Evolutionary conservation across 139 green algal genomes (phyloP).

Genomic region (Haematococcus sp.): DNA sequence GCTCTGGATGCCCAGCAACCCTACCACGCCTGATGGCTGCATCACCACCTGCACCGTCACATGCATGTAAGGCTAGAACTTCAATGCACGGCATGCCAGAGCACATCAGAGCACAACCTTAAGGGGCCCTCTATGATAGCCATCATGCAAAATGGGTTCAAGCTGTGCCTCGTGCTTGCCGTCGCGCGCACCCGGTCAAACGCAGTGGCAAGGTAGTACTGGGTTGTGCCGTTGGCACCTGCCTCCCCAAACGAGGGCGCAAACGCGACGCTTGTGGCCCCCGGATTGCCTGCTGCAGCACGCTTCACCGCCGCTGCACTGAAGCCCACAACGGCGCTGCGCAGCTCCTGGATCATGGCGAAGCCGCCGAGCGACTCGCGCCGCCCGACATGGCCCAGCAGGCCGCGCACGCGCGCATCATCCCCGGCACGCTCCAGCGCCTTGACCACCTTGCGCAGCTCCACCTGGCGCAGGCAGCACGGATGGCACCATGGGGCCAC

Average conservation of each 20-base stretch:
- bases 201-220: slow-evolving; percentile 56
- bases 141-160: too few relatives aligned
- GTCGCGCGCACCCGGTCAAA: slow-evolving; percentile 51
- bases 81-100: too few relatives aligned
- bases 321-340: slow-evolving; percentile 45
- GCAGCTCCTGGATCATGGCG: slow-evolving; percentile 59
- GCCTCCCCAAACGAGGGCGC: slow-evolving; percentile 53
- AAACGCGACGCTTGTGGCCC: slow-evolving; percentile 40
- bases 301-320: neutral
- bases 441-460: slow-evolving; percentile 45
- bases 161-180: too few relatives aligned
- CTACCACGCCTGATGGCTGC: slow-evolving; percentile 15
- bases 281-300: neutral
- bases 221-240: slow-evolving; percentile 40
- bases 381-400: slow-evolving; percentile 40
- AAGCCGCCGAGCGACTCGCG: slow-evolving; percentile 42
- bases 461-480: slow-evolving; percentile 27
- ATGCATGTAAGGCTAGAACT: neutral
- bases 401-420: slow-evolving; percentile 42
- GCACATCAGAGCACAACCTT: too few relatives aligned
- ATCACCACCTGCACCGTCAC: slow-evolving; percentile 1
- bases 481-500: neutral
- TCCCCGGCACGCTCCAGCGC: slow-evolving; percentile 39
- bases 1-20: slow-evolving; percentile 21
- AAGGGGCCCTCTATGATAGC: too few relatives aligned